Conservation (phyloP, 768 basidiomycete species). For the Pulveroboletus frians region DNA sequence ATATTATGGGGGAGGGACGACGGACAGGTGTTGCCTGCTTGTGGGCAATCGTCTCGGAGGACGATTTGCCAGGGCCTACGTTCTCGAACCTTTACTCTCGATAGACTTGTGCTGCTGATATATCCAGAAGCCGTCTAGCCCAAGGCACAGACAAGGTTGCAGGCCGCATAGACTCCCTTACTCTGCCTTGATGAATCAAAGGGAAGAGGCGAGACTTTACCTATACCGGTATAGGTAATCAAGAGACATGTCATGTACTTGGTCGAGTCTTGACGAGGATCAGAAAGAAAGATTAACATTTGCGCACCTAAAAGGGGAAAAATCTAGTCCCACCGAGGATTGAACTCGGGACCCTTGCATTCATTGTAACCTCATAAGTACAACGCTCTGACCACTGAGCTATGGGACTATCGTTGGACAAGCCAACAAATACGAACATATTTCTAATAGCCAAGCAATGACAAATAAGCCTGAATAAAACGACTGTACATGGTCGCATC, state of each 20-base stretch:
- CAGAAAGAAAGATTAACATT: neutral
- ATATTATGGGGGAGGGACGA: slow-evolving; percentile 4
- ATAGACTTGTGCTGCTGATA: neutral
- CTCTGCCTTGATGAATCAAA: neutral
- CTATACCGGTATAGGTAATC: too few relatives aligned
- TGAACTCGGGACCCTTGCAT: slow-evolving; percentile 63
- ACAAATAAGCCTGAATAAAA: neutral
- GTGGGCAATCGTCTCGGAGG: slow-evolving; percentile 12
- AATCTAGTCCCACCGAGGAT: slow-evolving; percentile 57
- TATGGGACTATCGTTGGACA: slow-evolving; percentile 39
- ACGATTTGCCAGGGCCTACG: neutral
- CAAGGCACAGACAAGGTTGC: neutral
- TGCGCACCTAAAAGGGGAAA: slow-evolving; percentile 13
- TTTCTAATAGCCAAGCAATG: neutral
- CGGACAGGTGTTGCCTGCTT: slow-evolving; percentile 23
- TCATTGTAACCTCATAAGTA: slow-evolving; percentile 51
- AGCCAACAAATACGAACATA: neutral
- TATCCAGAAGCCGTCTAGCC: neutral
- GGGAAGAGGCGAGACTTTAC: too few relatives aligned
- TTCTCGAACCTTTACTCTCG: neutral
- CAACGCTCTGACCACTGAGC: slow-evolving; percentile 61
- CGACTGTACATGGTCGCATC: neutral
- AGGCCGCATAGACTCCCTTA: neutral
- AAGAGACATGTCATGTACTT: neutral
- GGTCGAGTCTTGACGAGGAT: neutral